Evolutionary conservation across 2,329 filamentous ascomycete genomes (phyloP).

Genomic region (Stagonosporopsis cucurbitacearum): DNA sequence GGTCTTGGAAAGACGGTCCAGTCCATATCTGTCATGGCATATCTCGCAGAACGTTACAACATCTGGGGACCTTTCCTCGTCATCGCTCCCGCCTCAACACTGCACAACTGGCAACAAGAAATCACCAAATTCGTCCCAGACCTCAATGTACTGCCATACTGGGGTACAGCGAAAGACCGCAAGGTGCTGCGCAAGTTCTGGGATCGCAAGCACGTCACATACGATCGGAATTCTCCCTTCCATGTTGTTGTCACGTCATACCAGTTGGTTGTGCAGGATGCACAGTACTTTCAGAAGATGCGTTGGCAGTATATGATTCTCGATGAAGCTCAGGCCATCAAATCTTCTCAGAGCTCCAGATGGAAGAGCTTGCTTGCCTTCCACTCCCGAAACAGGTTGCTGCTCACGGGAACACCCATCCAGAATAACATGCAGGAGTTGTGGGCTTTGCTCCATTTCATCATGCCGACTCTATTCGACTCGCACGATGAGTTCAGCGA

Average conservation of each 20-base stretch:
- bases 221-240: conserved; percentile 90
- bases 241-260: conserved; percentile 97
- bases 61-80: conserved; percentile 98
- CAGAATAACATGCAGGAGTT: conserved; percentile 99
- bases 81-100: conserved; percentile 91
- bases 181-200: conserved; percentile 98
- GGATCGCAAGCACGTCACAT: conserved; percentile 97
- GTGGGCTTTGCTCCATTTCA: conserved; percentile 97
- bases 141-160: conserved; percentile 95
- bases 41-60: conserved; percentile 94
- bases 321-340: conserved; percentile 98
- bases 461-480: conserved; percentile 99
- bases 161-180: conserved; percentile 91
- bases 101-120: conserved; percentile 99
- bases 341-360: conserved; percentile 92
- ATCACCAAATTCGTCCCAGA: conserved; percentile 93
- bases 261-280: conserved; percentile 93
- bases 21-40: conserved; percentile 99
- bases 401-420: conserved; percentile 95
- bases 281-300: conserved; percentile 98
- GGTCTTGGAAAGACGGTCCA: conserved; percentile 99
- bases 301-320: conserved; percentile 99
- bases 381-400: conserved; percentile 90
- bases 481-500: conserved; percentile 92
- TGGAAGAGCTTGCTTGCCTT: conserved; percentile 97